phyloP scores from a whole-genome alignment of 306 rosid genomes.

The Trifolium dubium region DNA sequence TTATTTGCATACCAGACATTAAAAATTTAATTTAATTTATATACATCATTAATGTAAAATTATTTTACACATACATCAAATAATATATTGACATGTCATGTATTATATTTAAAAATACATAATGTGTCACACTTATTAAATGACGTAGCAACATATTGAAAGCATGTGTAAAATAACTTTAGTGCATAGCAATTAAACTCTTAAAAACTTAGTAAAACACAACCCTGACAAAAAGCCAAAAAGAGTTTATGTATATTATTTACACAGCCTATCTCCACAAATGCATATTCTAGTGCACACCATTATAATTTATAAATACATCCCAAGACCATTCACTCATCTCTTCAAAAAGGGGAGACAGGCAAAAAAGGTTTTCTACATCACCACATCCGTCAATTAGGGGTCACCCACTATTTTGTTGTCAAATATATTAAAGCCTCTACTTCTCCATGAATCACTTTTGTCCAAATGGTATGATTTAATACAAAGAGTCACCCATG shows the following conservation, averaged over 20 bases:
- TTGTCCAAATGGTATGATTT: conserved; percentile 47
- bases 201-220: neutral
- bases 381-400: neutral
- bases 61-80: too few relatives aligned
- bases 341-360: neutral
- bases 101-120: too few relatives aligned
- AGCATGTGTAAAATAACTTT: too few relatives aligned
- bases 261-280: neutral
- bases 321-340: neutral
- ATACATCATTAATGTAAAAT: too few relatives aligned
- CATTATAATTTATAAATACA: neutral
- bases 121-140: too few relatives aligned
- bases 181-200: too few relatives aligned
- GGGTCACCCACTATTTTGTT: conserved; percentile 46
- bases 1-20: too few relatives aligned
- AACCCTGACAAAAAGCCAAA: neutral
- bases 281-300: neutral
- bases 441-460: conserved; percentile 44
- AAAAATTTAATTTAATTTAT: too few relatives aligned
- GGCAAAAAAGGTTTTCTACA: neutral
- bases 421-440: conserved; percentile 51
- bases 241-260: neutral
- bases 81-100: too few relatives aligned
- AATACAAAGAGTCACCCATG: conserved; percentile 71
- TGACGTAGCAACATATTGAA: too few relatives aligned